Evolutionary conservation across 2,329 filamentous ascomycete genomes (phyloP), one percentile per base, ranked within the genome.

Genomic region (Diaporthe vaccinii): DNA sequence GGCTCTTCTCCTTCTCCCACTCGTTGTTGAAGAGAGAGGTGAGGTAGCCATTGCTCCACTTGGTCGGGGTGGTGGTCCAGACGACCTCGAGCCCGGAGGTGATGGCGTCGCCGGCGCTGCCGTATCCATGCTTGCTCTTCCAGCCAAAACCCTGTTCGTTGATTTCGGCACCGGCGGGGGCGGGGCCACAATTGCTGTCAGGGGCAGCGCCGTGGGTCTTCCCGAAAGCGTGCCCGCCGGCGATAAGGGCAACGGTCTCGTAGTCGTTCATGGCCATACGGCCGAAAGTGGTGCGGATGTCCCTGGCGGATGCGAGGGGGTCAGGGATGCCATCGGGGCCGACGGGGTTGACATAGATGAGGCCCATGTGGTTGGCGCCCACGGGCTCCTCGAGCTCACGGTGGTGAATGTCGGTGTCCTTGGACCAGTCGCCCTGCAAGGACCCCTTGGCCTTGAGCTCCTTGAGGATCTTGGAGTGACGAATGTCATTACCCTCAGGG

Each of bases 181-280:
- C 94, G 25, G 86, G 84, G 73, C 92, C 93, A 68, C 95, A 88
- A 79, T 94, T 89, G 77, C 89, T 88, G 25, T 88, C 85, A 22
- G 91, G 86, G 74, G 85, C 93, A 44, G 94, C 93, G 79, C 94
- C 94, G 84, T 96, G 94, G 0, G 93, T 94, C 90, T 96, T 96
- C 80, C 94, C 94, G 79, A 96, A 94, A 36, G 91, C 89, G 87
- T 96, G 94, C 53, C 94, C 94, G 81, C 94, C 94, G 53, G 92
- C 92, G 81, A 96, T 95, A 61, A 96, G 86, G 20, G 94, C 93
- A 72, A 94, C 93, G 0, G 94, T 96, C 87, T 96, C 94, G 84
- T 94, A 91, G 81, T 95, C 93, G 81, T 94, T 91, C 94, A 96
- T 95, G 77, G 91, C 93, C 93, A 96, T 95, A 82, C 93, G 93